Evolutionary conservation across 768 basidiomycete genomes (phyloP), one percentile per base, ranked within the genome.

Genomic region (Auricularia heimuer): DNA sequence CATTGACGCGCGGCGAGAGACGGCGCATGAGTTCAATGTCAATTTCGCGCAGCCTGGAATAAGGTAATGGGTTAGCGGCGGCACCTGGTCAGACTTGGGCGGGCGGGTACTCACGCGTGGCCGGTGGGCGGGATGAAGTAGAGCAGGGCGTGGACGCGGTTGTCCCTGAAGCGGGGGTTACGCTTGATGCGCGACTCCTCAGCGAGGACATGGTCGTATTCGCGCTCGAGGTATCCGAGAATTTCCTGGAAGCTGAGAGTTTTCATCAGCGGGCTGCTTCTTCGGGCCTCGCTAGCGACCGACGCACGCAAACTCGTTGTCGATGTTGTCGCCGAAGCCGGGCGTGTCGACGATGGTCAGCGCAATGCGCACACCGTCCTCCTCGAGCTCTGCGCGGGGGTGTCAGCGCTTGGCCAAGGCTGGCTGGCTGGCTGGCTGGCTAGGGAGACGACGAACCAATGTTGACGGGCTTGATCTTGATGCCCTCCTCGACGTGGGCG

Each of bases 121-220:
- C 95, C 95, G n/a, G 95, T 98, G 3, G 97, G 97, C 54, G 95
- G 89, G 78, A 98, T 98, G 75, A 99, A 99, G 80, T 98, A 98
- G 65, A 99, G 83, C 65, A 98, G 81, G 33, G 94, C 96, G 69
- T 98, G 97, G 1, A 98, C 87, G 68, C 97, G 84, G 81, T 98
- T 98, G 77, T 99, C 97, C 73, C 94, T 88, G 85, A 98, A 99
- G 68, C 97, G 89, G 36, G 96, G 95, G 77, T 98, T 98, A 82
- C 97, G 95, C 81, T 97, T 98, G 79, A 99, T 99, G 69, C 97
- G 86, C 63, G 93, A 96, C 79, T 99, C 97, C 75, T 98, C 96
- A 3, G 96, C 95, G 68, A 99, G 81, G 73, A 98, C 96, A 71
- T 99, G 95, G 67, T 99, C 97, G 77, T 98, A 98, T 85, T 98